Percentiles rank a stretch among this genome's conserved stretches.
These are phyloP conservation scores for Komagataella mondaviorum DNA, from an alignment of 805 yeast genomes.

Conservation along the genomic window DNA sequence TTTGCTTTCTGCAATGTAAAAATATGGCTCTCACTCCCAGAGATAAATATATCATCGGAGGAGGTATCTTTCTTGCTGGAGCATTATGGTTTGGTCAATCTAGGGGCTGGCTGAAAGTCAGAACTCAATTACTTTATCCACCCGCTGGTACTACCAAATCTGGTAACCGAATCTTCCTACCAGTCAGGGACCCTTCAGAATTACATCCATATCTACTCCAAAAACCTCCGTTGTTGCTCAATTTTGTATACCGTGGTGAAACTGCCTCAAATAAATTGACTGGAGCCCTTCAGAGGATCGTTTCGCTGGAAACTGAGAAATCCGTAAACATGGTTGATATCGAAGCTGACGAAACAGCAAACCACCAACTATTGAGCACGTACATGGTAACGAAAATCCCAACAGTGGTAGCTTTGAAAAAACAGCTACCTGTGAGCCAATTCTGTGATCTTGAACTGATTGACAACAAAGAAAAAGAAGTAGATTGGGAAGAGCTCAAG, in stretches of 20 bases:
- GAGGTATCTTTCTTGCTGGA: conserved; percentile 12
- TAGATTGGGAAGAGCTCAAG: conserved; percentile 29
- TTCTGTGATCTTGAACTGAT: conserved; percentile 19
- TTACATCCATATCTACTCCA: conserved; percentile 37
- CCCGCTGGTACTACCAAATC: conserved; percentile 16
- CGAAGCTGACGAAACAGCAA: conserved; percentile 54
- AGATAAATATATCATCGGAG: conserved; percentile 17
- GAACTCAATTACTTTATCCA: conserved; percentile 19
- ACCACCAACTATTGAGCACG: conserved; percentile 32
- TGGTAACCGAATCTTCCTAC: conserved; percentile 31
- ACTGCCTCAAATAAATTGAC: conserved; percentile 48
- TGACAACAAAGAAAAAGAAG: conserved; percentile 15
- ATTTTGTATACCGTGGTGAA: conserved; percentile 62
- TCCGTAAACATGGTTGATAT: conserved; percentile 55
- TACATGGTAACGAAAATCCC: conserved; percentile 48
- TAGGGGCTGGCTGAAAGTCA: conserved; percentile 16
- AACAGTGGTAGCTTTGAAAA: conserved; percentile 49
- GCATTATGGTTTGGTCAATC: conserved; percentile 12
- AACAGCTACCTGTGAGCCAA: conserved; percentile 41
- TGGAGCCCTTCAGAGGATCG: conserved; percentile 40
- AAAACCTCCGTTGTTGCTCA: conserved; percentile 51
- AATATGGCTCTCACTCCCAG: conserved; percentile 11
- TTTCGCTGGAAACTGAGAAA: conserved; percentile 33
- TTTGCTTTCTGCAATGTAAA: too few species aligned
- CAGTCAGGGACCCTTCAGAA: conserved; percentile 41